Base-by-base conservation (phyloP, 208 protist species). In the Crithidia brevicula region DNA sequence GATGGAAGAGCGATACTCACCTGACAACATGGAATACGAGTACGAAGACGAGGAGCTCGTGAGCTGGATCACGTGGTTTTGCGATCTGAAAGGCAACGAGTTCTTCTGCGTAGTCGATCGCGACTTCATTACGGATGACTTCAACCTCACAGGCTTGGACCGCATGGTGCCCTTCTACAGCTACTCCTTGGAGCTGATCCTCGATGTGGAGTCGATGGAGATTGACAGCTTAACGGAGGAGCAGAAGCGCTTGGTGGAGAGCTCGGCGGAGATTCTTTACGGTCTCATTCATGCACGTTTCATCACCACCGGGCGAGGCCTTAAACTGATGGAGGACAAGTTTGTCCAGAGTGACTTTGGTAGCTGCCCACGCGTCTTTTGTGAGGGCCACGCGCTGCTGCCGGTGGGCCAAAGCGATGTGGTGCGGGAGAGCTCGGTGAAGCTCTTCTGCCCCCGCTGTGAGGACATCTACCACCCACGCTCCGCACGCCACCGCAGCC, bases 231-330 rank as follows among this genome's bases (percentile, higher is more conserved):
- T 99, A 23, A 98, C 93, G 4, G 97, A 98, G 62, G 94, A 99
- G 74, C 96, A 99, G 72, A 91, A 97, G 72, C 95, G 98, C 22
- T 79, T 97, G 3, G 88, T 99, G 18, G 96, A 99, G 73, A 91
- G 86, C 30, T 92, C 96, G 1, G 98, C 98, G 0, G 98, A 99
- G 82, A 97, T 97, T 31, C 90, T 99, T 7, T 99, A 99, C 75
- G 98, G 98, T 7, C 90, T 99, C 20, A 99, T 99, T 59, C 98
- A 99, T 80, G 97, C 98, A 5, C 90, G 98, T 60, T 99, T 98
- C 78, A 99, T 99, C 71, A 85, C 98, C 9, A 99, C 98, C 18
- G 85, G 80, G 22, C 83, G 96, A 15, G 98, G 98, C 11, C 66
- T 99, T 45, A 87, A 91, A 38, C 83, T 97, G 18, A 99, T 99